Conservation (phyloP, 805 yeast genomes). For the Cyberlindnera lachancei region DNA sequence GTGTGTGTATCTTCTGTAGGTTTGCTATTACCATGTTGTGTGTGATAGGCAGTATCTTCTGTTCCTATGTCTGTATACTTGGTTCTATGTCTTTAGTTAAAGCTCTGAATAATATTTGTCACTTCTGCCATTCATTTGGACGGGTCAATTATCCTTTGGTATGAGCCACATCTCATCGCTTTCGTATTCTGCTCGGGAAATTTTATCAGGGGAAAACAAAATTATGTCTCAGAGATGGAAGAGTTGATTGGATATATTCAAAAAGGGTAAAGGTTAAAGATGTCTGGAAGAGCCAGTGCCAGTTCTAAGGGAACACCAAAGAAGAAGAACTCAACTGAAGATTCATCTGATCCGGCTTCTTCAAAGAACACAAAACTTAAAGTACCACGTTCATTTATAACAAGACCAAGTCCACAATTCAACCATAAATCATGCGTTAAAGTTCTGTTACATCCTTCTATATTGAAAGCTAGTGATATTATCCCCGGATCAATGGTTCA, state of each 20-base stretch:
- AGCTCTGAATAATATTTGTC: too few species aligned
- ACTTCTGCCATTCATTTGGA: background rate
- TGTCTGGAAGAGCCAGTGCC: slow-evolving; percentile 14
- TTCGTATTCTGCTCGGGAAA: too few species aligned
- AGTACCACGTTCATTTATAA: slow-evolving; percentile 31
- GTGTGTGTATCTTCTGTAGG: too few species aligned
- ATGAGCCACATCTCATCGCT: background rate
- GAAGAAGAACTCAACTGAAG: slow-evolving; percentile 15
- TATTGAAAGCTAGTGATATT: slow-evolving; percentile 40
- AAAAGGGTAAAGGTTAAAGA: too few species aligned
- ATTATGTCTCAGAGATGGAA: too few species aligned
- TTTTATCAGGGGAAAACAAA: too few species aligned
- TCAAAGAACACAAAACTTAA: slow-evolving; percentile 25
- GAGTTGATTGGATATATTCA: too few species aligned
- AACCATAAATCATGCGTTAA: slow-evolving; percentile 28
- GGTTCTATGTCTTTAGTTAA: too few species aligned
- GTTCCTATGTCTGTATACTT: too few species aligned
- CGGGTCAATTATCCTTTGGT: background rate
- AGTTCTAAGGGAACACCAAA: slow-evolving; percentile 19
- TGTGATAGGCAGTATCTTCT: too few species aligned
- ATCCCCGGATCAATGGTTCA: slow-evolving; percentile 38
- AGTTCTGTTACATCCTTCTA: slow-evolving; percentile 34
- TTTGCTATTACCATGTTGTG: too few species aligned
- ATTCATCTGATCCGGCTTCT: slow-evolving; percentile 12
- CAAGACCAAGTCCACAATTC: slow-evolving; percentile 28